These are phyloP conservation scores for Puccinia triticina DNA, from an alignment of 1,284 basidiomycete species.

Conservation along the genomic window DNA sequence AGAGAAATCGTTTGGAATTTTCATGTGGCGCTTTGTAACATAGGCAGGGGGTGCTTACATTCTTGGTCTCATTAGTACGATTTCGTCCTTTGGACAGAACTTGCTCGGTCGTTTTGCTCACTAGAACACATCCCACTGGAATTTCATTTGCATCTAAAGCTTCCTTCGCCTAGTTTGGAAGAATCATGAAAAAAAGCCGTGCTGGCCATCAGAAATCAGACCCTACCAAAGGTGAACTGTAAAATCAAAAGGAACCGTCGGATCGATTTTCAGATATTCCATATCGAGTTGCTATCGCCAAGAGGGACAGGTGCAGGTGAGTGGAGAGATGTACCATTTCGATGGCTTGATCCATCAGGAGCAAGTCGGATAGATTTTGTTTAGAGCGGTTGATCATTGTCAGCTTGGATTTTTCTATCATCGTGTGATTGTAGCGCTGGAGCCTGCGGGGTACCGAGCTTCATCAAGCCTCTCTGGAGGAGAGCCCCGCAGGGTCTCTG, in stretches of 20 bases:
- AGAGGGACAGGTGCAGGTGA: too few relatives aligned
- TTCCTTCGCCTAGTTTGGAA: conserved; percentile 65
- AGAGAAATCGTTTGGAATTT: too few relatives aligned
- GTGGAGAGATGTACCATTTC: conserved; percentile 53
- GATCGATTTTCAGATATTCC: too few relatives aligned
- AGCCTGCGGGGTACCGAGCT: too few relatives aligned
- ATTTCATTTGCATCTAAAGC: conserved; percentile 84
- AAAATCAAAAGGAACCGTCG: too few relatives aligned
- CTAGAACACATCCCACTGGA: conserved; percentile 95
- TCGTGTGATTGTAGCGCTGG: too few relatives aligned
- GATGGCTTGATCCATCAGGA: conserved; percentile 57
- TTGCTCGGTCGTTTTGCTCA: conserved; percentile 68
- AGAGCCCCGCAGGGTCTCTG: too few relatives aligned
- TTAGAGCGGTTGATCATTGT: conserved; percentile 55
- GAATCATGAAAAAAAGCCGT: background rate
- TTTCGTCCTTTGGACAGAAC: conserved; percentile 86
- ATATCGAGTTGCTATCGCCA: too few relatives aligned
- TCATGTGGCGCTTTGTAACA: background rate
- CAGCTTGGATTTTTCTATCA: conserved; percentile 1
- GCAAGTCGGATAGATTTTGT: conserved; percentile 55
- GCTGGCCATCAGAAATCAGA: too few relatives aligned
- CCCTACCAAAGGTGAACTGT: too few relatives aligned
- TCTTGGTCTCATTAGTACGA: conserved; percentile 88
- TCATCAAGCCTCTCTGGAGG: too few relatives aligned
- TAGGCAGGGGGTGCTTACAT: conserved; percentile 66